A percentile compares a stretch with the other conserved stretches of the same genome.
phyloP scores from a whole-genome alignment of 495 filamentous ascomycete species.

The Hypoxylon perforatum region DNA sequence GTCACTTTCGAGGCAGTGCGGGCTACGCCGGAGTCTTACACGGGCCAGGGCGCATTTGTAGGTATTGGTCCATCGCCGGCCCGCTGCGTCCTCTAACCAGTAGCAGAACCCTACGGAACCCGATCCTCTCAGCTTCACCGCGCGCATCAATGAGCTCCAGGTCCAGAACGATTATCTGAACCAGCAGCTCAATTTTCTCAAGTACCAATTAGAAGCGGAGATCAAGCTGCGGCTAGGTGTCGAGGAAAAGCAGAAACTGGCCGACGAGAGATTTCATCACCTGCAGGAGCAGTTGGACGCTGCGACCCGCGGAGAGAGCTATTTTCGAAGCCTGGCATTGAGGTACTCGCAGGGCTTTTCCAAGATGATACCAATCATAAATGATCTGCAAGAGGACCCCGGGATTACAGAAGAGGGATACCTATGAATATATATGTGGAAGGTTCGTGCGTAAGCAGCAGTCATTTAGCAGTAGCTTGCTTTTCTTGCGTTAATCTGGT shows the following conservation, averaged over 20 bases:
- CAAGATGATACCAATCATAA: background rate
- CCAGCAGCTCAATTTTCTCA: constrained; percentile 2
- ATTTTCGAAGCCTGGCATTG: constrained; percentile 1
- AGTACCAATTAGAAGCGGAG: constrained; percentile 5
- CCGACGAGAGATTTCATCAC: background rate
- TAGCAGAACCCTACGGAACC: background rate
- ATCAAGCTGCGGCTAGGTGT: constrained; percentile 1
- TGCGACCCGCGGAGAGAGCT: background rate
- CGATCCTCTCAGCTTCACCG: constrained; percentile 1
- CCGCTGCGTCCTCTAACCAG: background rate
- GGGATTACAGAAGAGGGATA: constrained; percentile 4
- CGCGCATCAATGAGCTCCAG: constrained; percentile 4
- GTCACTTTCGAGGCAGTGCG: constrained; percentile 5
- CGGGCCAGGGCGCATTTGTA: constrained; percentile 4
- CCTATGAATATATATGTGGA: background rate
- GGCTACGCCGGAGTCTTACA: background rate
- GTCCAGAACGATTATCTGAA: constrained; percentile 2
- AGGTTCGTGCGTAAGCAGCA: background rate
- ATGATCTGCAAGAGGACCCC: background rate
- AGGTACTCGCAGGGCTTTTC: constrained; percentile 2
- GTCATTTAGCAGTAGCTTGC: background rate
- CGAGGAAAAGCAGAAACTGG: constrained; percentile 8
- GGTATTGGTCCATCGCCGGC: background rate
- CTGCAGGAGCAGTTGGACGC: background rate
- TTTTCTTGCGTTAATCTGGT: background rate